A percentile compares a stretch with the other conserved stretches of the same genome.
These are phyloP conservation scores for Cantharellus anzutake DNA, from an alignment of 768 basidiomycete genomes.

Conservation along the genomic window DNA sequence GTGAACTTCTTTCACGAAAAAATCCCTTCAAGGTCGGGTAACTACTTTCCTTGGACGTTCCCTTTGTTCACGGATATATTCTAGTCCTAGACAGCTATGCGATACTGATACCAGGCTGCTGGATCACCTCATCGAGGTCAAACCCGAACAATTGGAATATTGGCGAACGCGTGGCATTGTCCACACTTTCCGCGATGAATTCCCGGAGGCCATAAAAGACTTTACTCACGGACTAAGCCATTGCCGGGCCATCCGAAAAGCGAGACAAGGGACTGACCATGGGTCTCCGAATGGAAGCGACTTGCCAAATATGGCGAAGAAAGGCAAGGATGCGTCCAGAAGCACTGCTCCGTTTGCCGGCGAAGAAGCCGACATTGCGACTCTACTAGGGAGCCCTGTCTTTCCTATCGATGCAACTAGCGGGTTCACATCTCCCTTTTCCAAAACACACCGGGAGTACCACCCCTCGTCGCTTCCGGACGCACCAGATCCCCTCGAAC, in stretches of 20 bases:
- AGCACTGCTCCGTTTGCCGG: not conserved
- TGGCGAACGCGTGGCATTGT: slow-evolving; percentile 82
- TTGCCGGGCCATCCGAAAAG: slow-evolving; percentile 46
- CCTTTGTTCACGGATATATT: not conserved
- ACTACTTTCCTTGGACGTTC: not conserved
- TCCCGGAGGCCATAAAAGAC: slow-evolving; percentile 49
- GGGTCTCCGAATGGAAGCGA: not conserved
- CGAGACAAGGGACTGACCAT: slow-evolving; percentile 15
- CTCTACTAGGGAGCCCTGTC: not conserved
- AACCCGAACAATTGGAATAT: slow-evolving; percentile 68
- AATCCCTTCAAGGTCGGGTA: slow-evolving; percentile 70
- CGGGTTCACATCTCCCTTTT: not conserved
- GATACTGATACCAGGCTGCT: slow-evolving; percentile 61
- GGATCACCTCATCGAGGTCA: slow-evolving; percentile 52
- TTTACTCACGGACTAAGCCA: slow-evolving; percentile 69
- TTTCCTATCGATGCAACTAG: not conserved
- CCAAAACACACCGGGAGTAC: not conserved
- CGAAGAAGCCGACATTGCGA: not conserved
- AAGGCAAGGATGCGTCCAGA: not conserved
- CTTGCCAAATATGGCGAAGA: not conserved
- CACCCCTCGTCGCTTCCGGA: slow-evolving; percentile 59
- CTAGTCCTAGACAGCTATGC: slow-evolving; percentile 48
- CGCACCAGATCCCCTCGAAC: slow-evolving; percentile 75
- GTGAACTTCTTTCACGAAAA: slow-evolving; percentile 92
- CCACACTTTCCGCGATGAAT: slow-evolving; percentile 77